Conservation (phyloP, 345 rosid genomes). For the Ailanthus altissimus region DNA sequence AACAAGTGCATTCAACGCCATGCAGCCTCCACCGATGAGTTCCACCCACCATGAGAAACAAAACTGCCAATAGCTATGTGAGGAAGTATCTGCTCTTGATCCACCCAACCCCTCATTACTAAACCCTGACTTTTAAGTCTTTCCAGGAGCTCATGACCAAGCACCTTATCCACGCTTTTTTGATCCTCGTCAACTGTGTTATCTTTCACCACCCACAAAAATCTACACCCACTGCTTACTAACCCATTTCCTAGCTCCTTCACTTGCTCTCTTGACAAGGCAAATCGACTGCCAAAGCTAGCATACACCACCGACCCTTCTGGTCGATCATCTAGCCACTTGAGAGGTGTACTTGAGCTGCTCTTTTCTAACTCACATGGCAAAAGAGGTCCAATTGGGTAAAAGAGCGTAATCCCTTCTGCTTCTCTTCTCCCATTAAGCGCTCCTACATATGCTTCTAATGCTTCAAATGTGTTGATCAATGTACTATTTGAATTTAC, state of each 20-base stretch:
- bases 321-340: constrained; percentile 45
- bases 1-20: constrained; percentile 40
- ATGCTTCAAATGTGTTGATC: constrained; percentile 39
- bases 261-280: constrained; percentile 36
- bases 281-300: constrained; percentile 48
- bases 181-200: constrained; percentile 41
- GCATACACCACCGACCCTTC: constrained; percentile 41
- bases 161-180: constrained; percentile 27
- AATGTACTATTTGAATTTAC: constrained; percentile 30
- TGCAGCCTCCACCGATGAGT: constrained; percentile 50
- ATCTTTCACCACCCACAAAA: constrained; percentile 46
- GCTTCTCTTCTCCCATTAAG: constrained; percentile 17
- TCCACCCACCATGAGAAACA: constrained; percentile 43
- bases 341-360: not conserved
- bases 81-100: constrained; percentile 39
- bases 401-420: constrained; percentile 30
- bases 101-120: constrained; percentile 44
- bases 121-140: constrained; percentile 29
- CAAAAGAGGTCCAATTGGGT: constrained; percentile 38
- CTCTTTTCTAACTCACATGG: constrained; percentile 27
- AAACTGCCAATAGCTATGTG: constrained; percentile 44
- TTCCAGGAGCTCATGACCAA: constrained; percentile 34
- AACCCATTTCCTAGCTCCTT: constrained; percentile 50
- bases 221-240: constrained; percentile 28
- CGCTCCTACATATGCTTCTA: constrained; percentile 32